A percentile compares a stretch with the other conserved stretches of the same genome.
phyloP scores from a whole-genome alignment of 257 asterid genomes.

The Plantago ovata region DNA sequence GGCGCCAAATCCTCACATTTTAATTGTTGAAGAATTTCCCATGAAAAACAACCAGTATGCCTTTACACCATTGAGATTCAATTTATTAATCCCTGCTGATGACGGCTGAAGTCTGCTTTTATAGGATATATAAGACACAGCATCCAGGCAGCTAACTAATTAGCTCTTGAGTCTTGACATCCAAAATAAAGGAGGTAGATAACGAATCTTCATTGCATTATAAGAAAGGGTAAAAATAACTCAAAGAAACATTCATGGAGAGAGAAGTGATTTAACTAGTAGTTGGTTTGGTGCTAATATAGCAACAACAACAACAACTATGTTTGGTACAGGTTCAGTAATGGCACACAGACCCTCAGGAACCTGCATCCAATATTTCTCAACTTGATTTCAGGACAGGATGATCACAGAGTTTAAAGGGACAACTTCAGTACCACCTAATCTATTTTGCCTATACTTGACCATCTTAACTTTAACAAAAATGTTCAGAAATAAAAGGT shows the following conservation, averaged over 20 bases:
- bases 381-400: no score
- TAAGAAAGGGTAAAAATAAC: conserved; percentile 7
- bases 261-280: conserved; percentile 19
- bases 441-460: no score
- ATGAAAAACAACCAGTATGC: no score
- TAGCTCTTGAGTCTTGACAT: conserved; percentile 9
- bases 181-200: background rate
- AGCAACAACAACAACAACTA: background rate
- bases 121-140: conserved; percentile 17
- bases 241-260: conserved; percentile 25
- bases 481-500: conserved; percentile 5
- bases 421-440: no score
- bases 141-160: background rate
- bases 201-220: background rate
- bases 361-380: conserved; percentile 35
- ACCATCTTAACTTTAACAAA: conserved; percentile 3
- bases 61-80: no score
- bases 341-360: conserved; percentile 36
- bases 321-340: conserved; percentile 16
- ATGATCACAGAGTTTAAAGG: no score
- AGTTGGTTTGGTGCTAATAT: conserved; percentile 18
- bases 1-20: no score
- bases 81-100: no score
- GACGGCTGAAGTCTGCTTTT: no score
- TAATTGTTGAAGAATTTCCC: no score